Base-by-base conservation (phyloP, 306 rosid genomes). In the Vigna reflexopilosa region DNA sequence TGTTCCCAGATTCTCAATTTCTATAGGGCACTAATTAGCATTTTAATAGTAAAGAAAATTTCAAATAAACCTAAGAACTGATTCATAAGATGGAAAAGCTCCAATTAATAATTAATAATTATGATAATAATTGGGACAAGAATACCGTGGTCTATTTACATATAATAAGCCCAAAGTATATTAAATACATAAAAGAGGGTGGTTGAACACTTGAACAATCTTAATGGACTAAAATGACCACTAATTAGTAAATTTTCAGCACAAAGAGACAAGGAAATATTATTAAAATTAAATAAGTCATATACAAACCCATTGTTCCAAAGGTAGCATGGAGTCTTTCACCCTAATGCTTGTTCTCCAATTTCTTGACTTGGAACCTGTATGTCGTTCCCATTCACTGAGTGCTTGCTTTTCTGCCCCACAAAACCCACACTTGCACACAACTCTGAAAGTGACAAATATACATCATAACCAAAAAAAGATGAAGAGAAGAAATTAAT, bases 271-370 rank as follows among this genome's bases (percentile, higher is more conserved):
- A 56, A 20, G 24, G 70, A 34, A 73, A 71, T 50, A 68, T 44
- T 55, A 80, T 34, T 50, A 54, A 76, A 58, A 67, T 57, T 48
- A 79, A 24, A 72, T 24, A 73, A 81, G 48, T 66, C 44, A 72
- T 66, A 75, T 81, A 89, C 96, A 79, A 73, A 95, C 99, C 99
- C 99, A 96, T 90, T 96, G 99, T 88, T 96, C 99, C 77, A 96
- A 84, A 4, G 97, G 89, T 82, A 96, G 91, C 92, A 88, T 89
- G 75, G 99, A 90, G 86, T 82, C 94, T 84, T 96, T 96, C 80
- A 96, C 98, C 76, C 85, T 85, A 65, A 96, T 91, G 79, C 99
- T 96, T 47, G 89, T 89, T 82, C 79, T 96, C 99, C 99, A 96
- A 85, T 96, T 87, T 89, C 94, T 90, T 26, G 89, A 84, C 76